Evolutionary conservation across 169 alveolate genomes (phyloP).

Genomic region (Perkinsus chesapeaki): DNA sequence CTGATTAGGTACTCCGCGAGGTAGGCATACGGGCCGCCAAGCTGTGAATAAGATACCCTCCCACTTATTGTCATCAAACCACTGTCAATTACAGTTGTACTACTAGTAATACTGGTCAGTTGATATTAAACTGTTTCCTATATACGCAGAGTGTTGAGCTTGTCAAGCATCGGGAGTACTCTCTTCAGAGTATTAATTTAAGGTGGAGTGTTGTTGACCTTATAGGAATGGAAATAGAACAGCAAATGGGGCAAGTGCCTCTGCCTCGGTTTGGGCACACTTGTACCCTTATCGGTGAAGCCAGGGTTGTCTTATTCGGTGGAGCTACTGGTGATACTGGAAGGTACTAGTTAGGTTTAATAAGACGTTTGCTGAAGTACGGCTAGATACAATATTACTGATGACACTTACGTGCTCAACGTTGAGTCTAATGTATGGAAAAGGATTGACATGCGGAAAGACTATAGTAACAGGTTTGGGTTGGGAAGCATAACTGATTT

Average conservation of each 20-base stretch:
- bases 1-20: background rate
- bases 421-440: constrained; percentile 73
- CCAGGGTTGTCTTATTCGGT: constrained; percentile 81
- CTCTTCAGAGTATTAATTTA: background rate
- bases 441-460: constrained; percentile 64
- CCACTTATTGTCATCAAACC: background rate
- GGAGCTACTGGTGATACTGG: constrained; percentile 87
- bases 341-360: background rate
- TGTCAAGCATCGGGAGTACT: background rate
- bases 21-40: background rate
- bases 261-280: constrained; percentile 96
- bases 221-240: background rate
- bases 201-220: background rate
- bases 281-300: constrained; percentile 80
- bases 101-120: background rate
- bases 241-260: constrained; percentile 79
- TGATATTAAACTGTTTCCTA: background rate
- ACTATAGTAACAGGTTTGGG: background rate
- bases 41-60: background rate
- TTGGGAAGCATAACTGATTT: background rate
- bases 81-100: background rate
- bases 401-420: constrained; percentile 86
- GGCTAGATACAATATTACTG: constrained; percentile 85
- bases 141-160: background rate
- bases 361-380: background rate